These are phyloP conservation scores for Aspergillus sp. DNA, from an alignment of 2,329 filamentous ascomycete species.

Conservation along the genomic window DNA sequence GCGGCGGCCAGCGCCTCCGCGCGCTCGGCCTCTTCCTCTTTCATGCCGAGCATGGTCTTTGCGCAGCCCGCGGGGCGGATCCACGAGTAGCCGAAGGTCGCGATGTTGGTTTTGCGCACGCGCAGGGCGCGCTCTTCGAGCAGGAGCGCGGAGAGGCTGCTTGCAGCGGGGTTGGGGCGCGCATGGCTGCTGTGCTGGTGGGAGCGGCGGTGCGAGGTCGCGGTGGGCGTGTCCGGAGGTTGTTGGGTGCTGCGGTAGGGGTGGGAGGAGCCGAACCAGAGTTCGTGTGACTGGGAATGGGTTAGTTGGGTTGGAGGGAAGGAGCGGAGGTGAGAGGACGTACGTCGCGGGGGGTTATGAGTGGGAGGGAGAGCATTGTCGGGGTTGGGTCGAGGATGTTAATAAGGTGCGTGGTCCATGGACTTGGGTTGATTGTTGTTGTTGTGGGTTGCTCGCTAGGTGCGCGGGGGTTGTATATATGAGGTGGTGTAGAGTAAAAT, in stretches of 20 bases:
- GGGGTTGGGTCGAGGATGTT: not conserved
- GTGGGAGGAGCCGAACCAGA: constrained; percentile 70
- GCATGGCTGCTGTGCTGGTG: constrained; percentile 21
- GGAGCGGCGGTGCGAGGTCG: constrained; percentile 5
- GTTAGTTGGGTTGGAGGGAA: constrained; percentile 12
- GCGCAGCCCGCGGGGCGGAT: constrained; percentile 81
- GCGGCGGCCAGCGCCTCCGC: constrained; percentile 78
- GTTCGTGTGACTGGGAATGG: constrained; percentile 60
- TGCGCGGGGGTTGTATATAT: too few relatives aligned
- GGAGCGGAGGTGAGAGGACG: constrained; percentile 23
- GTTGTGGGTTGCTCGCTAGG: too few relatives aligned
- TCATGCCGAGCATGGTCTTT: constrained; percentile 86
- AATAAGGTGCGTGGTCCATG: not conserved
- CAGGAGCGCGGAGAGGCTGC: constrained; percentile 64
- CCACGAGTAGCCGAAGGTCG: constrained; percentile 86
- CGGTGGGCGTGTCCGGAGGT: constrained; percentile 10
- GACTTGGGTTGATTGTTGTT: not conserved
- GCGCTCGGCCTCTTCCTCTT: constrained; percentile 83
- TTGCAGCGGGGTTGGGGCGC: constrained; percentile 52
- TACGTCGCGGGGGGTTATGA: constrained; percentile 69
- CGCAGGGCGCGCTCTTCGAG: constrained; percentile 75
- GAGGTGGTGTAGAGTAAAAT: too few relatives aligned
- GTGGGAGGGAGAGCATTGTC: constrained; percentile 61
- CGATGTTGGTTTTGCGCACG: constrained; percentile 74
- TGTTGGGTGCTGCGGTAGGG: constrained; percentile 38